phyloP scores from a whole-genome alignment of 2,329 filamentous ascomycete genomes.

The Achaetomium macrosporum region DNA sequence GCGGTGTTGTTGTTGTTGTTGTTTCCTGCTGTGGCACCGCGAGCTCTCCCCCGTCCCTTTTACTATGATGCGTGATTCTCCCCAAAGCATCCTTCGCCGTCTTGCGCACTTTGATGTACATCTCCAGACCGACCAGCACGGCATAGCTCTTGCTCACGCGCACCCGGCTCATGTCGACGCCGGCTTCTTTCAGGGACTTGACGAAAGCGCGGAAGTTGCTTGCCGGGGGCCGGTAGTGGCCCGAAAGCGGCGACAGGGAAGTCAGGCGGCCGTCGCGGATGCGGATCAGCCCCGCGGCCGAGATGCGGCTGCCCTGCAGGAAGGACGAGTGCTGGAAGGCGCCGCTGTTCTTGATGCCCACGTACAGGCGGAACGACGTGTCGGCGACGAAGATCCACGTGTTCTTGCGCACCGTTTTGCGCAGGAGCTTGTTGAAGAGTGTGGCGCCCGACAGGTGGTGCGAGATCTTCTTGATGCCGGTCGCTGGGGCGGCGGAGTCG shows the following conservation, averaged over 20 bases:
- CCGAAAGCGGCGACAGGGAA: constrained; percentile 64
- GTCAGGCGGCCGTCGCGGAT: constrained; percentile 75
- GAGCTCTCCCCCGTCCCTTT: constrained; percentile 7
- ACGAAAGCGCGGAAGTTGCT: constrained; percentile 81
- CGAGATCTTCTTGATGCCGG: constrained; percentile 54
- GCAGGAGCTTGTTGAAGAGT: constrained; percentile 71
- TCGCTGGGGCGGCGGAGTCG: constrained; percentile 51
- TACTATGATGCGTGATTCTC: constrained; percentile 9
- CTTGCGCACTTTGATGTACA: constrained; percentile 44
- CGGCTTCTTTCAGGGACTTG: constrained; percentile 61
- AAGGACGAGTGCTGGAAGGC: constrained; percentile 91
- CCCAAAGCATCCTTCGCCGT: constrained; percentile 17
- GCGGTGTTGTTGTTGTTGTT: neutral
- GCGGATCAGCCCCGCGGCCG: constrained; percentile 77
- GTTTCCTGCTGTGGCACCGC: neutral
- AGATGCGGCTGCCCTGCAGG: constrained; percentile 73
- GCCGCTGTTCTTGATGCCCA: constrained; percentile 84
- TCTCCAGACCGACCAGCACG: constrained; percentile 74
- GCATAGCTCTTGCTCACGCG: constrained; percentile 78
- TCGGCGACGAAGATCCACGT: constrained; percentile 94
- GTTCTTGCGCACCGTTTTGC: constrained; percentile 74
- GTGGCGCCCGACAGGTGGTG: constrained; percentile 63
- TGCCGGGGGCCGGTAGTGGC: constrained; percentile 80
- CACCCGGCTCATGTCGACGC: constrained; percentile 73
- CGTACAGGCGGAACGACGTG: constrained; percentile 76